Evolutionary conservation across 2,329 filamentous ascomycete genomes (phyloP).

Genomic region (Dactylonectria macrodidyma): DNA sequence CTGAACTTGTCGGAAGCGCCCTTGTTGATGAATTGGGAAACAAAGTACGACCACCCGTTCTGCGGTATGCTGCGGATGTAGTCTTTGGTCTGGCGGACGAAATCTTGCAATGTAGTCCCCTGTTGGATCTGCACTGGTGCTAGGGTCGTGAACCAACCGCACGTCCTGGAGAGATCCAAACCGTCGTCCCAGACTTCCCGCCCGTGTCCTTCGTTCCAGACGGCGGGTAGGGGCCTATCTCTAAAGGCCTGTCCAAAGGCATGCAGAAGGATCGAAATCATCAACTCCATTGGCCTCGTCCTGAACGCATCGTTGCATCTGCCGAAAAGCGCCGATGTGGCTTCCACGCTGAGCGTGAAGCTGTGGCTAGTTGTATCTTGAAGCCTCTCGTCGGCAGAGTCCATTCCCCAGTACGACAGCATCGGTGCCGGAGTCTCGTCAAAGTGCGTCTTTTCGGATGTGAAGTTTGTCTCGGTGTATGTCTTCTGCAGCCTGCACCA

Average conservation of each 20-base stretch:
- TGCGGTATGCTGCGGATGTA: background rate
- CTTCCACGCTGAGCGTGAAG: conserved; percentile 26
- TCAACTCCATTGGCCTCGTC: conserved; percentile 51
- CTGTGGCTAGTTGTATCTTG: background rate
- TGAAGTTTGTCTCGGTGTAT: background rate
- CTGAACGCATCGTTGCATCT: conserved; percentile 38
- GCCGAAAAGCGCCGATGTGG: conserved; percentile 29
- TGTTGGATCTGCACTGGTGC: background rate
- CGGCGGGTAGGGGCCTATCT: background rate
- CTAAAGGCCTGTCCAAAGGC: conserved; percentile 37
- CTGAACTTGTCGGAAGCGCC: too few species aligned
- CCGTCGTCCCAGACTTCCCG: background rate
- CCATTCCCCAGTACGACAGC: background rate
- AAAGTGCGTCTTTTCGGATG: background rate
- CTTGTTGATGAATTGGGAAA: background rate
- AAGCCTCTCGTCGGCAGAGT: background rate
- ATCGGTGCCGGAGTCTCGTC: background rate
- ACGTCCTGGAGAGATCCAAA: background rate
- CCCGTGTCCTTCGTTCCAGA: conserved; percentile 11
- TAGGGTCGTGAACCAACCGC: conserved; percentile 19
- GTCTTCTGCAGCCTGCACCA: background rate
- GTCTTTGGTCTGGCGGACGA: conserved; percentile 2
- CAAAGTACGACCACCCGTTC: conserved; percentile 7
- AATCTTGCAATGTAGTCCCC: background rate
- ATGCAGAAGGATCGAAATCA: conserved; percentile 46